Base-by-base conservation (phyloP, 495 filamentous ascomycete genomes). In the Lasiosphaeria ovina region DNA sequence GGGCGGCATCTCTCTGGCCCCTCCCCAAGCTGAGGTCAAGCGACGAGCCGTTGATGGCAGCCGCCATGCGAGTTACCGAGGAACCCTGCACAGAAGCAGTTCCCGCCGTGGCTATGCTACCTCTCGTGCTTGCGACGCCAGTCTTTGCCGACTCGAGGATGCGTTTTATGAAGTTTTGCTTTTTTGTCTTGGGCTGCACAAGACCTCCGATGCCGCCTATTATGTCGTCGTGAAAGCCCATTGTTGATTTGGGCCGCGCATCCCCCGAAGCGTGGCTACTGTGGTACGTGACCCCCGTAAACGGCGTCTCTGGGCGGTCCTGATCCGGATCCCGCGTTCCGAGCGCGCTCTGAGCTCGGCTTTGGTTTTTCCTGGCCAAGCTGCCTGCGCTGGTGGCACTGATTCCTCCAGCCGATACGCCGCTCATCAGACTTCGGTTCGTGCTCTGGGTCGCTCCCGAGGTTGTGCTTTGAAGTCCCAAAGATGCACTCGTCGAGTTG, bases 381-480 rank as follows among this genome's bases (percentile, higher is more conserved):
- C 92, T 96, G 49, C 93, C 95, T 14, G 94, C 94, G 72, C 93
- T 97, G 0, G 95, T 98, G 44, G 93, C 90, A 70, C 92, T 97
- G 71, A 97, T 89, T 2, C 83, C 93, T 14, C 92, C 88, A 1
- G 95, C 95, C 49, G 93, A 97, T 35, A 82, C 77, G 7, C 92
- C 94, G 72, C 92, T 97, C 94, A 98, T 97, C 40, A 98, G 65
- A 69, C 91, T 97, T 59, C 86, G 83, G 67, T 88, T 86, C 7
- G 93, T 97, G 63, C 81, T 82, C 55, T 88, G 84, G 0, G 92
- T 94, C 66, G 83, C 88, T 66, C 86, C 87, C 6, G 90, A 93
- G n/a, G 82, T 81, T 50, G 81, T 86, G 62, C 89, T 92, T 60
- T 86, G 82, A 34, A 83, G 80, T 12, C 86, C 86, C 54, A 44